Evolutionary conservation across 1,284 basidiomycete species (phyloP), one percentile per base, ranked within the genome.

Genomic region (Cryptococcus hybrid): DNA sequence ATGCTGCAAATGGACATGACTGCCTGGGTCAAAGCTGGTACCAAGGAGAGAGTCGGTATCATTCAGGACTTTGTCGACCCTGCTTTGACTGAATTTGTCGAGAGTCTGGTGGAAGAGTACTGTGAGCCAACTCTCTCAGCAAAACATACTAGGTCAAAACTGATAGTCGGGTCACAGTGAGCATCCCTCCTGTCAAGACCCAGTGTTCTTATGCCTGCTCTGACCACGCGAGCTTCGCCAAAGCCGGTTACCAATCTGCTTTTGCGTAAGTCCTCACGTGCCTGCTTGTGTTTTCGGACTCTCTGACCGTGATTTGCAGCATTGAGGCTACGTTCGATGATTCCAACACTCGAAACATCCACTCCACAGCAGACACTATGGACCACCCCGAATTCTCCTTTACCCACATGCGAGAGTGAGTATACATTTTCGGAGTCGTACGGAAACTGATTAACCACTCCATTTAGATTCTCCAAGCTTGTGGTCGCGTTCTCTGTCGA

Each of bases 1-100:
- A 96, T 96, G 92, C 86, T 90, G 65, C 75, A 80, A 63, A 92
- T 90, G 77, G 92, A 94, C 76, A 94, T 95, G 90, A 92, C 90
- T 46, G 95, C 94, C 57, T 99, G 91, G 87, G 90, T 99, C 67
- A 95, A 95, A 84, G 77, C 80, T 62, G 94, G 92, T 47, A 91
- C 90, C 18, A 79, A 81, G 60, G 92, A 95, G 79, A 85, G 87
- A 78, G 87, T 96, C 61, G 95, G 94, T 35, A 84, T 99, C 58
- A 91, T 98, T 67, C 86, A 84, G 52, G 95, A 99, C 80, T 96
- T 83, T 73, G 88, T 90, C 50, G 86, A 93, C 72, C 76, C 83
- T 7, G 80, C 76, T 50, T 69, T 82, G 63, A 95, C 92, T 5
- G 78, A 84, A 45, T 90, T 89, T 78, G 87, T 97, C 77, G 88